Base-by-base conservation (phyloP, 148 eudicot species). In the Rhododendron henanense region DNA sequence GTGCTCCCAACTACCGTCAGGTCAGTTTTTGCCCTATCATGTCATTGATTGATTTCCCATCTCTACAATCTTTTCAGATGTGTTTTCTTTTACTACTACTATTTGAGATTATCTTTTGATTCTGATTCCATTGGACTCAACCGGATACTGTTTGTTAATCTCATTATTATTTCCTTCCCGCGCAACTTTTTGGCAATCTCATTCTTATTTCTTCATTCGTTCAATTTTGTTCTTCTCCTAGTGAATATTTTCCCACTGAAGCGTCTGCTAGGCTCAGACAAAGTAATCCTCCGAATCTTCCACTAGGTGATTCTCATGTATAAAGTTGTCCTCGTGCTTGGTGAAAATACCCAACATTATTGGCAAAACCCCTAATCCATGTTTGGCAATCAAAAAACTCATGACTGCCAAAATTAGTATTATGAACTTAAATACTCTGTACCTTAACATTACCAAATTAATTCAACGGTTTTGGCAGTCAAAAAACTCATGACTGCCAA, bases 1-100 rank as follows among this genome's bases (percentile, higher is more conserved):
- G 99, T 71, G 99, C 99, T 71, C 99, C 99, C 81, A 96, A 96
- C 87, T 96, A 93, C 84, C 96, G 99, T 65, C 93, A 92, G 99
- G 99, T 93, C 93, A 92, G 98, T 98, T 93, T 50, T 67, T 33
- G 21, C 59, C 51, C 85, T 57, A 85, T 47, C 25, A 51, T 15
- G 35, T 5, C 67, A 35, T 57, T 15, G 19, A 7, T 50, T 28
- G 28, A 23, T 39, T 41, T n/a, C 55, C 78, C 25, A 44, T 31
- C 35, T 84, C 33, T 44, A 25, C 48, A 15, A 33, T 73, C 33
- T 51, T 33, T 11, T 67, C 74, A 25, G 33, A 25, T 67, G 35
- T 25, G 74, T 25, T 67, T 63, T 59, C 8, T 19, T 19, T 63
- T 63, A 23, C 25, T 55, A 18, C 11, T 81, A 65, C 11, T 81